Percentiles rank a stretch among this genome's conserved stretches.
phyloP scores from a whole-genome alignment of 2,329 filamentous ascomycete species.

The Graphilbum fragrans region DNA sequence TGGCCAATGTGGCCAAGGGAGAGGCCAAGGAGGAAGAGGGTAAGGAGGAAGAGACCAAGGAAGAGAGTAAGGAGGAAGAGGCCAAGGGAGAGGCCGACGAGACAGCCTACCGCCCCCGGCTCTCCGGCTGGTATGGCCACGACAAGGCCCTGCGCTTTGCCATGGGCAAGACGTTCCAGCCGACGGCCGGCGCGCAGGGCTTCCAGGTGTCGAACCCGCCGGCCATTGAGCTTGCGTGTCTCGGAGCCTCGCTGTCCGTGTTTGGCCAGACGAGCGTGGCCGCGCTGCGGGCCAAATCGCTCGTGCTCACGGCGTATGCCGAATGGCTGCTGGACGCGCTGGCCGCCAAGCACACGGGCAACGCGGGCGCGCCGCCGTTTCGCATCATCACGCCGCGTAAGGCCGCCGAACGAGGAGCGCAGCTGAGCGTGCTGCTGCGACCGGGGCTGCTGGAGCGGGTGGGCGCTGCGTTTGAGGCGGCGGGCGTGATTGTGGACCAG shows the following conservation, averaged over 20 bases:
- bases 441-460: conserved; percentile 60
- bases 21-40: too few species aligned
- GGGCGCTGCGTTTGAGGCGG: conserved; percentile 47
- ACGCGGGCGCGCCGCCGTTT: conserved; percentile 28
- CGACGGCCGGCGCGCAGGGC: conserved; percentile 65
- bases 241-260: conserved; percentile 60
- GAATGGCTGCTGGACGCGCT: conserved; percentile 50
- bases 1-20: too few species aligned
- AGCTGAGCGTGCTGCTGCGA: conserved; percentile 58
- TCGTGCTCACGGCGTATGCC: conserved; percentile 65
- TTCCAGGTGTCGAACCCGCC: conserved; percentile 81
- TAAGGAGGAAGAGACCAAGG: too few species aligned
- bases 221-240: conserved; percentile 63
- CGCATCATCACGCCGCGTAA: conserved; percentile 58
- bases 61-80: too few species aligned
- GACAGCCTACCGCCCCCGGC: conserved; percentile 45
- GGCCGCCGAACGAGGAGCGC: conserved; percentile 58
- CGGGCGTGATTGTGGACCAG: conserved; percentile 69
- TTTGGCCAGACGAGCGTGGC: conserved; percentile 62
- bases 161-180: conserved; percentile 73
- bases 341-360: conserved; percentile 15
- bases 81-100: conserved; percentile 18
- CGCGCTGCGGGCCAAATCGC: conserved; percentile 55
- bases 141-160: conserved; percentile 66
- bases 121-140: conserved; percentile 80